Evolutionary conservation across 78 protist genomes (phyloP).

Genomic region (Pelomyxa schiedti): DNA sequence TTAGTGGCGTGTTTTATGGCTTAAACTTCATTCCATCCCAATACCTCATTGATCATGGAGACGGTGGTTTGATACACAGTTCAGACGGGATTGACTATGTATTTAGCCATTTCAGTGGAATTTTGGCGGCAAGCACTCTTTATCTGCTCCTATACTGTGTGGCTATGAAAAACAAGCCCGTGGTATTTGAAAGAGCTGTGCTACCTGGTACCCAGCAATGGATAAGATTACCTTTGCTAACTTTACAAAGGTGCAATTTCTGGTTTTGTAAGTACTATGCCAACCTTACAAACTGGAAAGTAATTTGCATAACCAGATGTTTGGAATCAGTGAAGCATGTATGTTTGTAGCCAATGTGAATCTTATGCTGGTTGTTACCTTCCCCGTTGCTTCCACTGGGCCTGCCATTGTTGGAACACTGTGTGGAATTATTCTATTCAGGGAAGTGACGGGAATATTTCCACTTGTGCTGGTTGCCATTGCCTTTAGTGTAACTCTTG

Average conservation of each 20-base stretch:
- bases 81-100: conserved; percentile 50
- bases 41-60: not conserved
- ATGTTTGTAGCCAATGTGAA: conserved; percentile 18
- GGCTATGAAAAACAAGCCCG: not conserved
- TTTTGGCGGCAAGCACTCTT: conserved; percentile 11
- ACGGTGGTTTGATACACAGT: too few relatives aligned
- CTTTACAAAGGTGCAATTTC: too few relatives aligned
- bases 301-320: too few relatives aligned
- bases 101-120: conserved; percentile 40
- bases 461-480: conserved; percentile 4
- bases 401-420: conserved; percentile 25
- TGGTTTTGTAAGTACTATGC: too few relatives aligned
- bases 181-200: not conserved
- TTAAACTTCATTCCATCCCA: conserved; percentile 29
- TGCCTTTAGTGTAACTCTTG: not conserved
- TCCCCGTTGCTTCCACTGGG: conserved; percentile 27
- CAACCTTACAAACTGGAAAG: too few relatives aligned
- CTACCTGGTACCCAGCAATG: conserved; percentile 30
- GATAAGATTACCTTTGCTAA: too few relatives aligned
- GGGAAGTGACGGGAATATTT: conserved; percentile 36
- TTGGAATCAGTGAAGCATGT: conserved; percentile 19
- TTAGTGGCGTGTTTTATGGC: conserved; percentile 24
- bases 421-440: conserved; percentile 30
- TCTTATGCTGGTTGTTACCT: conserved; percentile 1
- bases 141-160: conserved; percentile 20